Base-by-base conservation (phyloP, 148 eudicot genomes). In the Vaccinium vitisidaea region DNA sequence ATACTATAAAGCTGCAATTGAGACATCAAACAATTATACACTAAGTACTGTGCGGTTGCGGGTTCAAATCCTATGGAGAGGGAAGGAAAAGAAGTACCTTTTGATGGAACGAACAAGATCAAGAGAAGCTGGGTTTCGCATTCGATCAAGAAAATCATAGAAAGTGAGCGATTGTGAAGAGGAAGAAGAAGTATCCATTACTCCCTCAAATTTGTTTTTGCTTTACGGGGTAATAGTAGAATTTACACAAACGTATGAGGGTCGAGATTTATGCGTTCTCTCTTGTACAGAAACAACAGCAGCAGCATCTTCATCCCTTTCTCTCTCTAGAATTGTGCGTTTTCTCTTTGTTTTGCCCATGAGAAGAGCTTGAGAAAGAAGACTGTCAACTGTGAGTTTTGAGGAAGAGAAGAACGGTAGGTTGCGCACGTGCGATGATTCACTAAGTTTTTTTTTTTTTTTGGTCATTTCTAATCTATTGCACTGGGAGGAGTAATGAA, bases 71-170 rank as follows among this genome's bases (percentile, higher is more conserved):
- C 46, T 0, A 69, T 4, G 74, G 13, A 39, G 15, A 7, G 76
- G 21, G 49, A 5, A 15, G 67, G 27, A 25, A 73, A 36, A 56
- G 11, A 79, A 10, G 23, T 30, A 85, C 87, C 87, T 85, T 76
- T 85, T 85, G 55, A 82, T 85, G 55, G 87, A 85, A 12, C 84
- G 84, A 32, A 85, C 87, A 39, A 85, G 87, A 75, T 85, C 84
- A n/a, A 75, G 56, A 30, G 87, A 75, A 65, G 84, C 76, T 1
- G 87, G 87, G 49, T 85, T 85, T 53, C 87, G 67, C 87, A 85
- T 85, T 21, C 84, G 61, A n/a, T 85, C 84, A 16, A 85, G 84
- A 48, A 85, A 85, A 75, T 85, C 87, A 23, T 85, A 85, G 74
- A 81, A 85, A 2, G 84, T 56, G 43, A 81, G 84, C 16, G 84